Base-by-base conservation (phyloP, 2,329 filamentous ascomycete species). In the Pseudophaeomoniella oleicola region DNA sequence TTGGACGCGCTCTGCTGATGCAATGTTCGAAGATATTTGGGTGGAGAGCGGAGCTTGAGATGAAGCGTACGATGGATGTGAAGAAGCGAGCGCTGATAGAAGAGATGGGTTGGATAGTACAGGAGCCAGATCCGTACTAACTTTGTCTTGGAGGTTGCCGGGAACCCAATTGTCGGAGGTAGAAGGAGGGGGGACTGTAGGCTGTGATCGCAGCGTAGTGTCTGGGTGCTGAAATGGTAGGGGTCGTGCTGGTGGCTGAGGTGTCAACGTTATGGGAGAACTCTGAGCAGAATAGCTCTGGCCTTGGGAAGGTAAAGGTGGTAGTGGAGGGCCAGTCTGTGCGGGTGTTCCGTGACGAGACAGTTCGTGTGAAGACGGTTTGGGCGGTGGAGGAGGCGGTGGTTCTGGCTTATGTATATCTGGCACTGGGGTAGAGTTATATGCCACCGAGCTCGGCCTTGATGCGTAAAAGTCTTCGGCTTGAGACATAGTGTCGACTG, bases 221-320 rank as follows among this genome's bases (percentile, higher is more conserved):
- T 34, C 40, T 42, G 19, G 19, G 27, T 30, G 29, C 19, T 16
- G 32, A 37, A 45, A 41, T 62, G 73, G 45, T 64, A 92, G 85
- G 82, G 78, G 63, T 90, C 92, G 50, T 90, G 81, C 50, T 81
- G 72, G 2, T 94, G 62, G 10, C 27, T 64, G 57, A 2, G 74
- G 74, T 13, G 74, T 78, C n/a, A 35, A 30, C 10, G 15, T 33
- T 10, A 19, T 30, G 1, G 37, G 34, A 33, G 43, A 38, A 3
- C 40, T 35, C 2, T 39, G 22, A 30, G 40, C 18, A 41, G 41
- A 13, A 29, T 22, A 14, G 35, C 41, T 19, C 29, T 44, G 43
- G 9, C 37, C 43, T n/a, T 40, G 31, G 6, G 42, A 42, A 18
- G 44, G 44, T 9, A 41, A 37, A 36, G 44, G 40, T 14, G 45